Evolutionary conservation across 2,329 filamentous ascomycete species (phyloP).

Genomic region (Diaporthe ampelina): DNA sequence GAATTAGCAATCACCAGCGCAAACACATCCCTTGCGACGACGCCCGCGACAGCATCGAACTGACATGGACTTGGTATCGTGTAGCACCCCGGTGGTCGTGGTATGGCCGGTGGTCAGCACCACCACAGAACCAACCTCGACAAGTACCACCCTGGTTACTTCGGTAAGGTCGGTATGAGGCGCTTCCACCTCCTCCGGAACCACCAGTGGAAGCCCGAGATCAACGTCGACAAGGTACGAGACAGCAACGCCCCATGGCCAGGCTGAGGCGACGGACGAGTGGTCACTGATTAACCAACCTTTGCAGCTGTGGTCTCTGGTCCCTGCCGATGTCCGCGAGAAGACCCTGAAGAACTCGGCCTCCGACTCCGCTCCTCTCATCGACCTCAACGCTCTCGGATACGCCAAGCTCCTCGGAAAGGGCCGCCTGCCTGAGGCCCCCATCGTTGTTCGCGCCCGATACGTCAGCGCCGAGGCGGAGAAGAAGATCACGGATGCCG

Average conservation of each 20-base stretch:
- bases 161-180: slow-evolving; percentile 95
- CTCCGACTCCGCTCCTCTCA: slow-evolving; percentile 93
- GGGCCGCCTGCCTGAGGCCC: slow-evolving; percentile 93
- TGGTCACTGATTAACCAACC: slow-evolving; percentile 43
- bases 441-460: slow-evolving; percentile 93
- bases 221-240: slow-evolving; percentile 97
- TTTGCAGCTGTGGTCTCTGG: slow-evolving; percentile 89
- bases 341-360: slow-evolving; percentile 86
- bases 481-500: slow-evolving; percentile 98
- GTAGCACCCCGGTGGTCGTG: slow-evolving; percentile 79
- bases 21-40: neutral
- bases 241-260: slow-evolving; percentile 49
- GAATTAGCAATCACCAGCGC: neutral
- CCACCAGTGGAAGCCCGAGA: slow-evolving; percentile 97
- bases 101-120: slow-evolving; percentile 97
- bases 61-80: slow-evolving; percentile 19
- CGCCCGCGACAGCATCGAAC: neutral
- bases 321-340: slow-evolving; percentile 92
- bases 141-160: slow-evolving; percentile 99
- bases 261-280: slow-evolving; percentile 32
- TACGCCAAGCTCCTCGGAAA: slow-evolving; percentile 99
- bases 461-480: slow-evolving; percentile 97
- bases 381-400: slow-evolving; percentile 96
- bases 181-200: slow-evolving; percentile 97
- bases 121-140: slow-evolving; percentile 90